These are phyloP conservation scores for Harringtonia lauricola DNA, from an alignment of 2,329 filamentous ascomycete species.

Conservation along the genomic window DNA sequence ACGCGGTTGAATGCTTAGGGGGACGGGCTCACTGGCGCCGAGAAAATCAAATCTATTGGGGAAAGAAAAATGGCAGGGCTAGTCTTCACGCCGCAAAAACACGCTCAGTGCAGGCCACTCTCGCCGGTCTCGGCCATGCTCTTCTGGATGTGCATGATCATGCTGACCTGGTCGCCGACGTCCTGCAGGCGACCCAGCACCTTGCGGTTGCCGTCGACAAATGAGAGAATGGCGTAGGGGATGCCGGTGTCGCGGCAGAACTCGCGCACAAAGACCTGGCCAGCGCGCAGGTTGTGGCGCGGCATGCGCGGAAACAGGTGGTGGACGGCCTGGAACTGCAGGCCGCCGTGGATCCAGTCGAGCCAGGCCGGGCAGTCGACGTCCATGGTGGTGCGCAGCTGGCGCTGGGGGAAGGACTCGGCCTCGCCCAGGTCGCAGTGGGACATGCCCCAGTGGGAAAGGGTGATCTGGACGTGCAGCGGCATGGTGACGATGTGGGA, in stretches of 20 bases:
- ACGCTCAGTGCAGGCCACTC: constrained; percentile 28
- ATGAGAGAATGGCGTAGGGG: constrained; percentile 49
- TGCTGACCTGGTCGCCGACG: constrained; percentile 48
- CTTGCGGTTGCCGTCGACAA: constrained; percentile 50
- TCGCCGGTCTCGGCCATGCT: constrained; percentile 36
- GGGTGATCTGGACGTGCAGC: constrained; percentile 60
- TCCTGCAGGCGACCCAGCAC: constrained; percentile 38
- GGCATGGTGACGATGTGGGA: constrained; percentile 57
- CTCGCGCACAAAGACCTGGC: constrained; percentile 47
- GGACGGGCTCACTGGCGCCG: no score
- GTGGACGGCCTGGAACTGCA: constrained; percentile 64
- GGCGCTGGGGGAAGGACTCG: constrained; percentile 59
- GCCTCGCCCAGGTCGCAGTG: constrained; percentile 51
- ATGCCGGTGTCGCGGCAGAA: constrained; percentile 56
- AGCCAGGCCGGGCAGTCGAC: constrained; percentile 62
- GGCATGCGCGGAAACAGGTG: constrained; percentile 60
- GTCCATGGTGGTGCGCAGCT: constrained; percentile 64
- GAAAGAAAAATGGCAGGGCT: no score
- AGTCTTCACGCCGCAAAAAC: no score
- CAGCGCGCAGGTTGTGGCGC: constrained; percentile 52
- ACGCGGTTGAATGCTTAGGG: no score
- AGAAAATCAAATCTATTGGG: no score
- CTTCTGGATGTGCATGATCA: constrained; percentile 45
- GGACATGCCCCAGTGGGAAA: constrained; percentile 64
- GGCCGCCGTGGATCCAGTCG: constrained; percentile 60